Conservation (phyloP, 73 alveolate genomes). For the Symbiodinium pilosum region DNA sequence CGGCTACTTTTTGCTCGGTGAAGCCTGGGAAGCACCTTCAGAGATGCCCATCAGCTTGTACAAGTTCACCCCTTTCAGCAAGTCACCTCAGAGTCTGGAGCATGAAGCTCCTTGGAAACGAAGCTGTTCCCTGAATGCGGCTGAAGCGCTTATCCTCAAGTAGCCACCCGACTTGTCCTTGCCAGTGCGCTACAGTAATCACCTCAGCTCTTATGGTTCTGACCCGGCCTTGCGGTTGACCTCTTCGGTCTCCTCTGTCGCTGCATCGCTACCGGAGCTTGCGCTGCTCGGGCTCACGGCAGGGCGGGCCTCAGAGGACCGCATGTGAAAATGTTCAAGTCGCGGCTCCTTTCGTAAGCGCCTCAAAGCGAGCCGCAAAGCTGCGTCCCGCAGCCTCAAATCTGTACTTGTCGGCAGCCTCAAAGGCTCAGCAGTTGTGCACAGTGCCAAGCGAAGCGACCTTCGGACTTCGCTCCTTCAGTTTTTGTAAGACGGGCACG, state of each 20-base stretch:
- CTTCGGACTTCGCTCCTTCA: not conserved
- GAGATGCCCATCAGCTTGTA: conserved; percentile 80
- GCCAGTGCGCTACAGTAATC: not conserved
- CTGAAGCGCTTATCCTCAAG: conserved; percentile 30
- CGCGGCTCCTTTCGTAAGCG: too few species aligned
- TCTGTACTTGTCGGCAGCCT: conserved; percentile 69
- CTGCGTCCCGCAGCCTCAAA: conserved; percentile 72
- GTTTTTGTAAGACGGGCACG: too few species aligned
- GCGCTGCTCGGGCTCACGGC: too few species aligned
- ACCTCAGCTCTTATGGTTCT: not conserved
- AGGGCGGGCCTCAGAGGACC: too few species aligned
- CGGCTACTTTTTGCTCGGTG: not conserved
- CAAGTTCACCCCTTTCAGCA: conserved; percentile 64
- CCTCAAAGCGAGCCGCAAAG: conserved; percentile 70
- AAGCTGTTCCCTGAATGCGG: too few species aligned
- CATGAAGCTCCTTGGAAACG: not conserved
- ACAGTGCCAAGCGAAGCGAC: too few species aligned
- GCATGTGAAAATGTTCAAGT: too few species aligned
- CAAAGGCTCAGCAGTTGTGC: too few species aligned
- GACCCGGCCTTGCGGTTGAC: not conserved
- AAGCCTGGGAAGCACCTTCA: conserved; percentile 89
- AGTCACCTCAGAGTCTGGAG: not conserved
- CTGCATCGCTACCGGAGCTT: too few species aligned
- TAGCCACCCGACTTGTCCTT: conserved; percentile 29
- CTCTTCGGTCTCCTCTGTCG: not conserved